phyloP scores from a whole-genome alignment of 139 green algal genomes.

The Picochlorum sp. region DNA sequence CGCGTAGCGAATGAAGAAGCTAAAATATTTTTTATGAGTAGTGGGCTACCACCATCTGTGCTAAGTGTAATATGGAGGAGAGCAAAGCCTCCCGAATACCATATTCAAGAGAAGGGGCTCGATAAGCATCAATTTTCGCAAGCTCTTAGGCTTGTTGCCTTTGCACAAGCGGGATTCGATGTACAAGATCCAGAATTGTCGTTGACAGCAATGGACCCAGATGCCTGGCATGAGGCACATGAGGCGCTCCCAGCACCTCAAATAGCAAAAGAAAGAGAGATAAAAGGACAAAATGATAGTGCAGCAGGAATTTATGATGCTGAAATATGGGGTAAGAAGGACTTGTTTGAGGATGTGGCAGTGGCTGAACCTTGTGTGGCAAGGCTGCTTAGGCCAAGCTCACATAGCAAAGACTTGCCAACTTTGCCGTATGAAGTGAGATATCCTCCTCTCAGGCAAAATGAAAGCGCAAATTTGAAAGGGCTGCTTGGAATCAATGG shows the following conservation, averaged over 20 bases:
- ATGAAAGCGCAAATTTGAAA: conserved; percentile 28
- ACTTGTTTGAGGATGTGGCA: not conserved
- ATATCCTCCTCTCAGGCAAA: conserved; percentile 44
- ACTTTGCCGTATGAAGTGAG: conserved; percentile 33
- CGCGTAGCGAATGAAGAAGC: conserved; percentile 29
- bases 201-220: conserved; percentile 3
- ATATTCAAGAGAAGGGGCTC: conserved; percentile 19
- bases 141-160: conserved; percentile 29
- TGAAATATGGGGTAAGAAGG: too few relatives aligned
- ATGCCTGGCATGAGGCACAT: conserved; percentile 8
- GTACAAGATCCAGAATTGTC: conserved; percentile 8
- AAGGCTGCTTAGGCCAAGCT: not conserved
- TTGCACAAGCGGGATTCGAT: conserved; percentile 8
- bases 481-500: conserved; percentile 31
- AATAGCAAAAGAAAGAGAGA: not conserved
- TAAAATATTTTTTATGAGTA: conserved; percentile 27
- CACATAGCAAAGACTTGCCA: not conserved
- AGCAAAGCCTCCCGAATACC: conserved; percentile 18
- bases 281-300: not conserved
- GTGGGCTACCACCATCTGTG: conserved; percentile 13
- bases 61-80: conserved; percentile 28
- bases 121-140: conserved; percentile 22
- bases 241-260: not conserved
- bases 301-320: not conserved
- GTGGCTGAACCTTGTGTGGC: not conserved